Evolutionary conservation across 257 asterid species (phyloP), one percentile per base, ranked within the genome.

Genomic region (Lavandula angustifolia): DNA sequence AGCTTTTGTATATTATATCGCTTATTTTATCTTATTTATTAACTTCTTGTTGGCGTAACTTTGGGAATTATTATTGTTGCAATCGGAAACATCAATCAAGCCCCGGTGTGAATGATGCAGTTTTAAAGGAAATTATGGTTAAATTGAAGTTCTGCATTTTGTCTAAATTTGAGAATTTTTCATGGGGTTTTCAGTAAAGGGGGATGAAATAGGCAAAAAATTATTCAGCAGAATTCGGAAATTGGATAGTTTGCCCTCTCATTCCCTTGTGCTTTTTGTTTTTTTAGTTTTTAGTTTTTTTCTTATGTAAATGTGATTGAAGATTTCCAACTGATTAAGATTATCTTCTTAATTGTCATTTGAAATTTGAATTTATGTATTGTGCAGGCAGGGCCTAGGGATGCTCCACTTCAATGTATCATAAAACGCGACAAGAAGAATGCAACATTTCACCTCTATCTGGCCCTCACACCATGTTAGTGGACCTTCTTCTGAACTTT

Each of bases 391-490:
- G 98, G 97, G 73, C 97, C 96, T 33, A 82, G 89, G 3, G 97
- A 87, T 31, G 35, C 78, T 71, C 95, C 96, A 1, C 73, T 79
- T 80, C 91, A 89, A 56, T 92, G 98, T 76, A 76, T 92, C 50
- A 89, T 92, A 67, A 87, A 84, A 64, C 98, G 98, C 7, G 95
- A 92, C 92, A 89, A 92, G 88, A 92, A 87, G 87, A 92, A 69
- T 7, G 81, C 85, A 1, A 72, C 81, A 29, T 92, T 92, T 79
- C 76, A 78, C 76, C 97, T 89, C 44, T 87, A 89, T 69, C 87
- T 92, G 46, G 95, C 94, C 58, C 94, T 87, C 75, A 59, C 98
- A 67, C 85, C 91, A 46, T 81, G 98, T 89, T 75, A 79, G 98
- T 74, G 9, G 22, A 60, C 66, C 18, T 68, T 32, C 50, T 63